Evolutionary conservation across 495 filamentous ascomycete genomes (phyloP).

Genomic region (Pseudotulostoma volvatum): DNA sequence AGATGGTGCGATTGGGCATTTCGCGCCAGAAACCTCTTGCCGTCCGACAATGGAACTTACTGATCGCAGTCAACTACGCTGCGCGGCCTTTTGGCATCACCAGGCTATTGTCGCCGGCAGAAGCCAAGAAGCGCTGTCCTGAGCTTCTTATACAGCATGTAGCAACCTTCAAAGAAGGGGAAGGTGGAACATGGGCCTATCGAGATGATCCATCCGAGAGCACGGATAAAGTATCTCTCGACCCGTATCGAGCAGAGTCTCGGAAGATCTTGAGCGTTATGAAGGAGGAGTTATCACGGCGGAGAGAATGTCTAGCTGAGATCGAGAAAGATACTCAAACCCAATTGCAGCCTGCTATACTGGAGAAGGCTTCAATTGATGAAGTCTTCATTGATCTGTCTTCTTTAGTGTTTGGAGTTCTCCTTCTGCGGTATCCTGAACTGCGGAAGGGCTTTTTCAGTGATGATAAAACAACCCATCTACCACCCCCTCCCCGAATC

Average conservation of each 20-base stretch:
- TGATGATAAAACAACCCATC: slow-evolving; percentile 50
- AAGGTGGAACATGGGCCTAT: slow-evolving; percentile 74
- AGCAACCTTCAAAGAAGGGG: slow-evolving; percentile 85
- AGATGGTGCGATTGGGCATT: slow-evolving; percentile 68
- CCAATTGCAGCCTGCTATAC: slow-evolving; percentile 38
- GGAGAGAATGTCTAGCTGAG: slow-evolving; percentile 11
- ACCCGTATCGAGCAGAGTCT: slow-evolving; percentile 80
- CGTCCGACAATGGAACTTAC: slow-evolving; percentile 63
- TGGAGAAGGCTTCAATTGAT: slow-evolving; percentile 84
- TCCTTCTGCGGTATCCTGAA: slow-evolving; percentile 68
- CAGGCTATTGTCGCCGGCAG: slow-evolving; percentile 53
- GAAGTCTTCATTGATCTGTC: slow-evolving; percentile 91
- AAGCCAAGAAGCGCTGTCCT: slow-evolving; percentile 83
- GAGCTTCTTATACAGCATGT: slow-evolving; percentile 78
- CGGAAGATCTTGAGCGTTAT: slow-evolving; percentile 68
- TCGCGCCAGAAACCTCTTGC: slow-evolving; percentile 66
- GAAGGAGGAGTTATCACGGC: slow-evolving; percentile 45
- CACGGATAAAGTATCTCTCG: slow-evolving; percentile 83
- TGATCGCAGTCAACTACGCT: slow-evolving; percentile 94
- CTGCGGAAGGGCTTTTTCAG: slow-evolving; percentile 44
- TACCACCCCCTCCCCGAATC: slow-evolving; percentile 60
- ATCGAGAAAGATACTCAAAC: slow-evolving; percentile 16
- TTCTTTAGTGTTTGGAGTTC: slow-evolving; percentile 55
- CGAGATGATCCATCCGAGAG: slow-evolving; percentile 55
- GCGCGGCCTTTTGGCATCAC: slow-evolving; percentile 65